Evolutionary conservation across 1,284 basidiomycete genomes (phyloP), one percentile per base, ranked within the genome.

Genomic region (Neolentinus lepideus): DNA sequence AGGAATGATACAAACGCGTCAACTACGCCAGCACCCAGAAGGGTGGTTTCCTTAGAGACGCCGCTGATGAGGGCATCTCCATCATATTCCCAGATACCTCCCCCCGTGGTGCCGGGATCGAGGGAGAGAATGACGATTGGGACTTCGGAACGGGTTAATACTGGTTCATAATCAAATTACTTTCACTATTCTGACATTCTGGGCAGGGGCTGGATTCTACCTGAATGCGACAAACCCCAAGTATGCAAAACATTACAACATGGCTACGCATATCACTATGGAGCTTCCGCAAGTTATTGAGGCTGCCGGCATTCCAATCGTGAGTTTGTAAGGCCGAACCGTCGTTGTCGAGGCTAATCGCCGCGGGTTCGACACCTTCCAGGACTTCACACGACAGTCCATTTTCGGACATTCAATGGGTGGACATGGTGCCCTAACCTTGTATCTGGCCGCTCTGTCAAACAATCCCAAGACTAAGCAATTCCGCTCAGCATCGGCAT

Each of bases 1-100:
- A 26, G 36, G 38, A 35, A 8, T 43, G 38, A 43, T 16, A n/a
- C 29, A 12, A 19, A 46, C 43, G 47, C 22, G 6, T 16, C 8
- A 29, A 50, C 22, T 21, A 14, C n/a, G 12, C 6, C 62, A 92
- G 91, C 0, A 83, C 94, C 1, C 92, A 94, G 72, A 97, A 98
- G 70, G 93, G 90, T 25, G 82, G 81, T 9, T 92, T 97, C 71
- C 74, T 96, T 51, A 80, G 83, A 26, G 83, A 87, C 26, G 94
- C 94, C 1, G 82, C 90, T 1, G 75, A 83, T 33, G 84, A 94
- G 64, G 88, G 88, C 2, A 88, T 99, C 57, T 95, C 96, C 0
- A 74, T 99, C 51, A 84, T 99, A 43, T 97, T 98, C 69, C 94
- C 97, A 0, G 97, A 99, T 68, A 99, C 97, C 0, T 93, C 90